Conservation (phyloP, 2,329 filamentous ascomycete species). For the Fusarium musae region DNA sequence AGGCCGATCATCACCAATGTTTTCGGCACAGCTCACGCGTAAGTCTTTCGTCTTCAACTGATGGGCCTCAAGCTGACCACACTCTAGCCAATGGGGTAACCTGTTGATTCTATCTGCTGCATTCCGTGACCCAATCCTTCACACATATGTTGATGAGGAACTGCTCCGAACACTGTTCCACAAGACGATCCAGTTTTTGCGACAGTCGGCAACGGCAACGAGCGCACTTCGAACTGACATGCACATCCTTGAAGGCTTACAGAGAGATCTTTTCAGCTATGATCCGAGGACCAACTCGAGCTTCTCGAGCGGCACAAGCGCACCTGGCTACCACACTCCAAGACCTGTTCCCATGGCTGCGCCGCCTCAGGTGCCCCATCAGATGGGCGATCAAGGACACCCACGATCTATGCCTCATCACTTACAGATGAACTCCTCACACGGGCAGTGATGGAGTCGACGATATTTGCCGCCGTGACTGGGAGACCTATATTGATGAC, state of each 20-base stretch:
- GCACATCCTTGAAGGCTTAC: constrained; percentile 72
- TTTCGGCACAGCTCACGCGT: constrained; percentile 96
- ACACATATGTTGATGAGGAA: constrained; percentile 64
- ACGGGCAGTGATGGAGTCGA: constrained; percentile 25
- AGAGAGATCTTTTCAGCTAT: constrained; percentile 56
- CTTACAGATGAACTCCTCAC: constrained; percentile 38
- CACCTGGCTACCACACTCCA: constrained; percentile 42
- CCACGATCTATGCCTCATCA: constrained; percentile 43
- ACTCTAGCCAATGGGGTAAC: constrained; percentile 90
- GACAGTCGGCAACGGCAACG: constrained; percentile 75
- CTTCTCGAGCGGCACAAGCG: constrained; percentile 56
- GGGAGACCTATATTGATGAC: constrained; percentile 14
- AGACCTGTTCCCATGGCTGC: constrained; percentile 40
- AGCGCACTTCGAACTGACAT: constrained; percentile 80
- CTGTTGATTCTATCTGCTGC: constrained; percentile 89
- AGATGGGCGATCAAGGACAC: constrained; percentile 38
- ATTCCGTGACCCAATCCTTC: constrained; percentile 73
- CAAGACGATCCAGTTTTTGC: constrained; percentile 81
- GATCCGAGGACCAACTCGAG: constrained; percentile 51
- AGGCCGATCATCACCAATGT: constrained; percentile 93
- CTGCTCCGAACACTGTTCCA: constrained; percentile 70
- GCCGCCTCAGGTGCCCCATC: constrained; percentile 38
- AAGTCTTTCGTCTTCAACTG: constrained; percentile 58
- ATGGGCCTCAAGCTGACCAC: constrained; percentile 20
- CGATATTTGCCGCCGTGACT: neutral